Percentiles rank a stretch among this genome's conserved stretches.
Conservation (phyloP, 108 stramenopile genomes). For the Seminavis robusta region DNA sequence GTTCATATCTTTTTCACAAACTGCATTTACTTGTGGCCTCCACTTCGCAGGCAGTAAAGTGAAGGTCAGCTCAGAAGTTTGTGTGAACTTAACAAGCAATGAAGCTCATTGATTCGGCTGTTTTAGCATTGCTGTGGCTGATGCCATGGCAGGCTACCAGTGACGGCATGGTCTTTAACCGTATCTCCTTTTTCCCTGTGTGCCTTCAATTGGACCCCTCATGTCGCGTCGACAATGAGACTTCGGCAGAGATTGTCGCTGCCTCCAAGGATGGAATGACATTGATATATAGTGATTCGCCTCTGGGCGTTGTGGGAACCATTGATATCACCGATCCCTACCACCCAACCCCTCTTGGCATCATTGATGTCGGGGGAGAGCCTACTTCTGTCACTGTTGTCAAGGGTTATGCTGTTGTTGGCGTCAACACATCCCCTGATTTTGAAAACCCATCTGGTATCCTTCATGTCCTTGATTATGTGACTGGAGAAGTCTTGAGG, state of each 20-base stretch:
- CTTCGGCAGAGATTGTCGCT: conserved; percentile 40
- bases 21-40: too few species aligned
- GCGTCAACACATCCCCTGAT: conserved; percentile 48
- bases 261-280: conserved; percentile 42
- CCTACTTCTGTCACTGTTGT: conserved; percentile 59
- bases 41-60: too few species aligned
- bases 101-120: too few species aligned
- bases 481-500: conserved; percentile 14
- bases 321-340: conserved; percentile 55
- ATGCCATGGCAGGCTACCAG: not conserved
- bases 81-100: too few species aligned
- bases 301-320: conserved; percentile 31
- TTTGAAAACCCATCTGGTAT: conserved; percentile 40
- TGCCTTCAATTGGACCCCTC: conserved; percentile 31
- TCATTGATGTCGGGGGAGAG: conserved; percentile 47
- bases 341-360: conserved; percentile 33
- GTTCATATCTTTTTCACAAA: too few species aligned
- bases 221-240: conserved; percentile 37
- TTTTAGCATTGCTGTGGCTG: too few species aligned
- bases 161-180: conserved; percentile 18
- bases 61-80: too few species aligned
- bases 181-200: conserved; percentile 37
- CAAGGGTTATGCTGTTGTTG: conserved; percentile 42
- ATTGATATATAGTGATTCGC: conserved; percentile 50
- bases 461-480: conserved; percentile 37